A percentile compares a stretch with the other conserved stretches of the same genome.
These are phyloP conservation scores for Platismatia glauca DNA, from an alignment of 495 filamentous ascomycete species.

Conservation along the genomic window DNA sequence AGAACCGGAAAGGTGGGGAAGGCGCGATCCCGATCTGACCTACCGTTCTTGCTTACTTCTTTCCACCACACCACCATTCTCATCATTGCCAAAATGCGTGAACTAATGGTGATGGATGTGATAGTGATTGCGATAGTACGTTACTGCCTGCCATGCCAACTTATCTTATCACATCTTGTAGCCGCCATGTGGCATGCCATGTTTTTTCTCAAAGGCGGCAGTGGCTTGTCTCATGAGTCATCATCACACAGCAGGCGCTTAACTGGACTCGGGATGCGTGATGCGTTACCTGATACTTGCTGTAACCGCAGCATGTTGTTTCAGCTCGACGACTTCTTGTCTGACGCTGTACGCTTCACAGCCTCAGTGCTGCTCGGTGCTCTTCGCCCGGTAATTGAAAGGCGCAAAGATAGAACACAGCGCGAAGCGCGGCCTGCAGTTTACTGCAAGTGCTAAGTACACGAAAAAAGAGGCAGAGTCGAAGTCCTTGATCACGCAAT, in stretches of 20 bases:
- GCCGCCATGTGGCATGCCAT: background rate
- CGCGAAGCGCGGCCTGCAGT: no score
- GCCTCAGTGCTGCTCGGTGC: no score
- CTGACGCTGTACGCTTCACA: no score
- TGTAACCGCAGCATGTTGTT: background rate
- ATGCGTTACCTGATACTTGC: background rate
- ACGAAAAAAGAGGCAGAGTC: no score
- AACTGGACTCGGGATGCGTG: background rate
- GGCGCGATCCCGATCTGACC: background rate
- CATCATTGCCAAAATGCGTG: background rate
- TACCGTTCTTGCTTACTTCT: background rate
- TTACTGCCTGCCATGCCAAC: background rate
- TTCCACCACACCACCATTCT: background rate
- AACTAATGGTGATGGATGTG: background rate
- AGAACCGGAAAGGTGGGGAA: background rate
- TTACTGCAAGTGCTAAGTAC: no score
- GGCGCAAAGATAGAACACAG: no score
- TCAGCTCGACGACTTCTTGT: background rate
- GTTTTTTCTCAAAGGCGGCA: background rate
- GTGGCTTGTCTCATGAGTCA: slow-evolving; percentile 6
- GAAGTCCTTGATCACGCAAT: no score
- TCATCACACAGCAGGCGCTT: slow-evolving; percentile 1
- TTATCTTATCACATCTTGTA: slow-evolving; percentile 2
- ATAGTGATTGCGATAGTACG: background rate
- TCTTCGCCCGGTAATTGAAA: no score